Evolutionary conservation across 441 rosid species (phyloP).

Genomic region (Arabidopsis hybrid): DNA sequence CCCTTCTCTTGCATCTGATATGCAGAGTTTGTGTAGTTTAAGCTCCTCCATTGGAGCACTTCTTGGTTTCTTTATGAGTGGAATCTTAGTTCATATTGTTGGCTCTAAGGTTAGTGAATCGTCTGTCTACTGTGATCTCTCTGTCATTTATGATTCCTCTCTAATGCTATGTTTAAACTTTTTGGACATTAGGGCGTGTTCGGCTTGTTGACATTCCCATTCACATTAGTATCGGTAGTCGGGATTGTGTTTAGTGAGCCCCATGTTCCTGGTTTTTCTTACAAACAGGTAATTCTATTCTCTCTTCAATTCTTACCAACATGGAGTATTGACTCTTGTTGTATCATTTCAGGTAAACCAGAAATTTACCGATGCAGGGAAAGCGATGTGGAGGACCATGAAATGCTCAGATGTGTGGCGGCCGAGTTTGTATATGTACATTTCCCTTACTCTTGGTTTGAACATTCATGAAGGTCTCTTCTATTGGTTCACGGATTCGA

Average conservation of each 20-base stretch:
- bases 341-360: conserved; percentile 60
- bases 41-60: conserved; percentile 82
- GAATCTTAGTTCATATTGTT: conserved; percentile 82
- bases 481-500: conserved; percentile 91
- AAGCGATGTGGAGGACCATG: conserved; percentile 87
- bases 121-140: neutral
- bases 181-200: conserved; percentile 68
- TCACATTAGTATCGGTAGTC: conserved; percentile 65
- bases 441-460: conserved; percentile 79
- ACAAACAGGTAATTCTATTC: conserved; percentile 61
- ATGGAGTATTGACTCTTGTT: conserved; percentile 31
- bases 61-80: conserved; percentile 80
- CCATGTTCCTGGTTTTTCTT: conserved; percentile 55
- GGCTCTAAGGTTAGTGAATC: conserved; percentile 77
- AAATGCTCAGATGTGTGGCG: conserved; percentile 87
- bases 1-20: conserved; percentile 90
- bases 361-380: conserved; percentile 76
- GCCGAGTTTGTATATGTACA: conserved; percentile 89
- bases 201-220: conserved; percentile 80
- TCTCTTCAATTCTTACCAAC: conserved; percentile 4
- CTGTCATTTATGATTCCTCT: neutral
- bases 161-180: neutral
- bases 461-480: conserved; percentile 90
- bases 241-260: conserved; percentile 80
- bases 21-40: conserved; percentile 92